Evolutionary conservation across 2,329 filamentous ascomycete genomes (phyloP).

Genomic region (Sporothrix sp.): DNA sequence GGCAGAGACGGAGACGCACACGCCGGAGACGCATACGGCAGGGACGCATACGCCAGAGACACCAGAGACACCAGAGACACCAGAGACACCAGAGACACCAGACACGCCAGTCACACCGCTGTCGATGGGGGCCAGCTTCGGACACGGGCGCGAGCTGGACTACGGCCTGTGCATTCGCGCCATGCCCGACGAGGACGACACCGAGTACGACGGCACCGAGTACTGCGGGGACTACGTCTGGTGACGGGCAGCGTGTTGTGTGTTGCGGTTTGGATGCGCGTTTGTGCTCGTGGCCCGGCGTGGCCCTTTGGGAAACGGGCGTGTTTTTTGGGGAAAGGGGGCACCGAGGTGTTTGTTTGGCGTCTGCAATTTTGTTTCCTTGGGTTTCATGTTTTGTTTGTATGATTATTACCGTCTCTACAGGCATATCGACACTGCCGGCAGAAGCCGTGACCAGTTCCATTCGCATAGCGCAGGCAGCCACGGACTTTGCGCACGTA

Average conservation of each 20-base stretch:
- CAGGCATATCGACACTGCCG: no score
- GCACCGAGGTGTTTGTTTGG: no score
- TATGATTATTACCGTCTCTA: no score
- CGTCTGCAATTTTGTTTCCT: neutral
- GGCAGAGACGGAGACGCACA: no score
- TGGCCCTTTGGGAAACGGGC: neutral
- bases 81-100: neutral
- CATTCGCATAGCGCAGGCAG: neutral
- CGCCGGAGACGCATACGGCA: no score
- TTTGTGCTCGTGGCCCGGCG: neutral
- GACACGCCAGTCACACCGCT: no score
- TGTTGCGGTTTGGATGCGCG: neutral
- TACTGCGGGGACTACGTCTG: conserved; percentile 3
- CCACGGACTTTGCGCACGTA: conserved; percentile 1
- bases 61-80: no score
- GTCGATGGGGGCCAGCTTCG: no score
- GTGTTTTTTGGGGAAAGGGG: no score
- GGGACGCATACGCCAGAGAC: no score
- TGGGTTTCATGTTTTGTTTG: neutral
- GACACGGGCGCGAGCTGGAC: neutral
- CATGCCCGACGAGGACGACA: neutral
- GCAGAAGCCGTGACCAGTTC: no score
- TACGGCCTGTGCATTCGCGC: neutral
- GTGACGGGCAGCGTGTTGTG: neutral
- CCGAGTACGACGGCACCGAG: conserved; percentile 5